Base-by-base conservation (phyloP, 495 filamentous ascomycete genomes). In the Polyplosphaeria fusca region DNA sequence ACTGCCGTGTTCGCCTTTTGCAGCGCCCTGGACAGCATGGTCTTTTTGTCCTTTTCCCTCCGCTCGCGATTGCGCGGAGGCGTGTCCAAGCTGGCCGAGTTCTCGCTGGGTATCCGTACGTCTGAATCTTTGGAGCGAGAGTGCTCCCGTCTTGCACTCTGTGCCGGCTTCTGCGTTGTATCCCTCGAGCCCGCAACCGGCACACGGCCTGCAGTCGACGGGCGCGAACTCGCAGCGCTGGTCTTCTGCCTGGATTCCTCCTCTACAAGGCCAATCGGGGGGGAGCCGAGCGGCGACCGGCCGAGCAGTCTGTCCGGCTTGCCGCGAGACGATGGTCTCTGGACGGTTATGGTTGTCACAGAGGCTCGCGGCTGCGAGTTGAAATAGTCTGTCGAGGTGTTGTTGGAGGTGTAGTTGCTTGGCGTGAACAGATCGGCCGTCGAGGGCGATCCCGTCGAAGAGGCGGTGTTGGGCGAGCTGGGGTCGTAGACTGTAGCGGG, bases 1-100 rank as follows among this genome's bases (percentile, higher is more conserved):
- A 98, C 93, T 5, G 93, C 93, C 20, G 88, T 93, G 63, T 96
- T 95, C 32, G 93, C 93, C 71, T 96, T 96, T 63, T 94, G 85
- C 38, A 98, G 74, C 5, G 93, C 93, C 66, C 86, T 90, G 3
- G 91, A 93, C 16, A 98, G 77, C 88, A 96, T 96, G 20, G 83
- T 83, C 72, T 94, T 96, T 65, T 95, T 74, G 51, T 74, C 71
- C 52, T 66, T 67, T 52, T 73, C 70, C 23, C 63, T 61, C 30
- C 61, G 65, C 38, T 71, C 70, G 23, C 67, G 49, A 16, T 41
- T 59, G 43, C 61, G 56, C 32, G 53, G 63, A 32, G 58, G 63
- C 5, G 63, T 62, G 54, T 66, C 58, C 53, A 62, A 40, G 49
- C 63, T 66, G 32, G 58, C 58, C 44, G 49, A 55, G 58, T 58